Evolutionary conservation across 495 filamentous ascomycete species (phyloP).

Genomic region (Echria macrotheca): DNA sequence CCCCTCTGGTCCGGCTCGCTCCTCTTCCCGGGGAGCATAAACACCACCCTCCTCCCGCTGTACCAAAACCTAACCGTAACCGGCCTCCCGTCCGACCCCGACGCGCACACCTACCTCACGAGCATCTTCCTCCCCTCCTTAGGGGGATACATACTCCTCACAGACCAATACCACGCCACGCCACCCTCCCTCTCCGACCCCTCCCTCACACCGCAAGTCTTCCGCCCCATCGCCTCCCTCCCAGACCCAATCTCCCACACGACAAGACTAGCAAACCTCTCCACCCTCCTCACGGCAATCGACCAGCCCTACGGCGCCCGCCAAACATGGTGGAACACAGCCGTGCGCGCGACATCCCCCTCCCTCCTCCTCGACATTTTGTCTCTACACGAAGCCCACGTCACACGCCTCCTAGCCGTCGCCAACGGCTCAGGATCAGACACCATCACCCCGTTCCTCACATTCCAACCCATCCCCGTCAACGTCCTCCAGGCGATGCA

Average conservation of each 20-base stretch:
- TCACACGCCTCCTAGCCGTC: conserved; percentile 8
- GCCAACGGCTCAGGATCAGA: conserved; percentile 6
- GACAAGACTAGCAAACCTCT: conserved; percentile 13
- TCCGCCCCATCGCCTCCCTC: conserved; percentile 8
- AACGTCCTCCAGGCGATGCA: conserved; percentile 24
- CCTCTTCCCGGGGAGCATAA: conserved; percentile 15
- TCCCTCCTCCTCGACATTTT: conserved; percentile 16
- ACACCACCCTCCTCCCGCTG: conserved; percentile 19
- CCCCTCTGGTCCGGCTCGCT: conserved; percentile 19
- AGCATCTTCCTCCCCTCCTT: conserved; percentile 6
- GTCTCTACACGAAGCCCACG: conserved; percentile 14
- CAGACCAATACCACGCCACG: conserved; percentile 19
- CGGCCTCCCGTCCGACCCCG: conserved; percentile 15
- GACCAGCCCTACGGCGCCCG: conserved; percentile 8
- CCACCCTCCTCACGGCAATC: conserved; percentile 9
- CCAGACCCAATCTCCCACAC: conserved; percentile 3
- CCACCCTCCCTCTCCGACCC: not conserved
- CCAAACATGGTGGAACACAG: conserved; percentile 19
- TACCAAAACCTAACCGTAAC: conserved; percentile 20
- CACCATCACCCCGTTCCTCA: conserved; percentile 8
- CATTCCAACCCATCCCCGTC: conserved; percentile 22
- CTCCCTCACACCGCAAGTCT: conserved; percentile 9
- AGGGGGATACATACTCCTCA: conserved; percentile 14
- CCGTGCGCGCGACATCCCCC: conserved; percentile 12
- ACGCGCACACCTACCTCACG: conserved; percentile 22